Evolutionary conservation across 2,329 filamentous ascomycete species (phyloP).

Genomic region (Alternaria panax): DNA sequence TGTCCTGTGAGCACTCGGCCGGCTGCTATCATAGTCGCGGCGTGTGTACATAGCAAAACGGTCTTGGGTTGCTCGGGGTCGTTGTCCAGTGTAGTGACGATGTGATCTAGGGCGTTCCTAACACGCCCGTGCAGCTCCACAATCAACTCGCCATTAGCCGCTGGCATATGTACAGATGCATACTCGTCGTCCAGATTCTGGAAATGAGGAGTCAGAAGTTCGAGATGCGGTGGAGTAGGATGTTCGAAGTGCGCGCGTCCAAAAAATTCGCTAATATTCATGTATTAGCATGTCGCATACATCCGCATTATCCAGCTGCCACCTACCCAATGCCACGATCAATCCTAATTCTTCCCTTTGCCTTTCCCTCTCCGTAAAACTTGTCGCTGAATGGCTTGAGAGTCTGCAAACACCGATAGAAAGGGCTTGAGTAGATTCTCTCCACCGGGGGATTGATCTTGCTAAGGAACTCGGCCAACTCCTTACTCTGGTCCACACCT

Average conservation of each 20-base stretch:
- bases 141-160: constrained; percentile 78
- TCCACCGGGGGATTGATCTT: constrained; percentile 72
- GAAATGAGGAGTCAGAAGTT: constrained; percentile 73
- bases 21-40: constrained; percentile 85
- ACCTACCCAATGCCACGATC: constrained; percentile 62
- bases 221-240: constrained; percentile 73
- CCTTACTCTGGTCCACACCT: constrained; percentile 81
- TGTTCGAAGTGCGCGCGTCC: constrained; percentile 86
- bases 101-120: constrained; percentile 70
- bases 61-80: constrained; percentile 70
- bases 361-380: constrained; percentile 39
- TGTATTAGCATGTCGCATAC: not conserved
- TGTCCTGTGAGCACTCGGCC: constrained; percentile 80
- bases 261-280: constrained; percentile 74
- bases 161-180: constrained; percentile 70
- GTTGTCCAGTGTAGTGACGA: constrained; percentile 75
- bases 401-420: constrained; percentile 52
- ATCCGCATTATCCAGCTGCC: not conserved
- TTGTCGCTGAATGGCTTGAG: constrained; percentile 49
- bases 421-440: constrained; percentile 70
- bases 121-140: constrained; percentile 80
- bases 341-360: constrained; percentile 55
- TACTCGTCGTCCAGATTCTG: constrained; percentile 64
- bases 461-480: constrained; percentile 73
- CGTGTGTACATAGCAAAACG: constrained; percentile 86